Conservation (phyloP, 75 land plant species). For the Adiantum capillusveneris region DNA sequence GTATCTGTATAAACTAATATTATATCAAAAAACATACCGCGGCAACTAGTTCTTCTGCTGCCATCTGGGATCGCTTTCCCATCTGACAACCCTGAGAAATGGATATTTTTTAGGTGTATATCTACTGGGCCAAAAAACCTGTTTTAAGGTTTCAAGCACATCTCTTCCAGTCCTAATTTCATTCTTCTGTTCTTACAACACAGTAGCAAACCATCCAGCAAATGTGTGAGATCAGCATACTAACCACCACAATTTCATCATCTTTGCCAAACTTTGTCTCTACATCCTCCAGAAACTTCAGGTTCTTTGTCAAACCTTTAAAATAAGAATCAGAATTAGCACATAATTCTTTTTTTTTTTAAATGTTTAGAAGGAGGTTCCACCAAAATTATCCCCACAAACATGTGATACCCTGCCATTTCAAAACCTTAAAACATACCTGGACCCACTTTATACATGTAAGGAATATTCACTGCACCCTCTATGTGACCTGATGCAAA, state of each 20-base stretch:
- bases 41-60: slow-evolving; percentile 62
- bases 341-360: not conserved
- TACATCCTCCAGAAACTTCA: slow-evolving; percentile 56
- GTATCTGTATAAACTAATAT: too few species aligned
- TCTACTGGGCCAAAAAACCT: too few species aligned
- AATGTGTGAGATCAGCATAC: too few species aligned
- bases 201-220: too few species aligned
- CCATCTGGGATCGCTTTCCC: slow-evolving; percentile 81
- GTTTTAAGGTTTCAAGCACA: too few species aligned
- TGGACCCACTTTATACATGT: slow-evolving; percentile 64
- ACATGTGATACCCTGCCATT: not conserved
- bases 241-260: slow-evolving; percentile 78
- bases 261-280: slow-evolving; percentile 45
- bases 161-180: too few species aligned
- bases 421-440: slow-evolving; percentile 28
- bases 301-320: slow-evolving; percentile 77
- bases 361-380: not conserved
- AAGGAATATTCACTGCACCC: slow-evolving; percentile 77
- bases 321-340: not conserved
- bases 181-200: too few species aligned
- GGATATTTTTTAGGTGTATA: too few species aligned
- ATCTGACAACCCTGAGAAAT: slow-evolving; percentile 65
- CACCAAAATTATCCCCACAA: not conserved
- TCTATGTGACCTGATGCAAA: slow-evolving; percentile 71
- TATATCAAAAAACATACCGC: slow-evolving; percentile 61